Percentiles rank a stretch among this genome's conserved stretches.
phyloP scores from a whole-genome alignment of 148 eudicot species.

The Rhododendron ferrugineum region DNA sequence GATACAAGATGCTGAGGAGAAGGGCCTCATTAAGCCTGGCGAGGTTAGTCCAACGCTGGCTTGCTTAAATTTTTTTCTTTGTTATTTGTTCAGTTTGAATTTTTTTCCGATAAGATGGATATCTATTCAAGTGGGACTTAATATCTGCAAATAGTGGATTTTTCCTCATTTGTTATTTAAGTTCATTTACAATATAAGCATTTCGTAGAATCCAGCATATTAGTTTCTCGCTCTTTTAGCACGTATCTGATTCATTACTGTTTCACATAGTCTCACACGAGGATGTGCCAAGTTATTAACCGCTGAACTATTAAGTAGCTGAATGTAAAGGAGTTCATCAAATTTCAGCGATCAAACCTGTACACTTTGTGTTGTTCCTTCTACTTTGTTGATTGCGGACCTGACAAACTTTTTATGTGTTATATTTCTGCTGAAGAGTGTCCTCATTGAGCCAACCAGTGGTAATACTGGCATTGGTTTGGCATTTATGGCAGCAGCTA shows the following conservation, averaged over 20 bases:
- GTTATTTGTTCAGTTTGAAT: background rate
- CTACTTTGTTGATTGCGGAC: background rate
- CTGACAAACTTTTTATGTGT: background rate
- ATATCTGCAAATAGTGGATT: background rate
- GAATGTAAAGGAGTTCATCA: background rate
- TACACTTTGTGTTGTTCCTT: background rate
- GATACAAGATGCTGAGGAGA: conserved; percentile 86
- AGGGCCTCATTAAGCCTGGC: conserved; percentile 71
- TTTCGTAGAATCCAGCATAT: background rate
- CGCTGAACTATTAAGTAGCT: background rate
- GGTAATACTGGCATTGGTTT: conserved; percentile 93
- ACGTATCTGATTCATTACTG: background rate
- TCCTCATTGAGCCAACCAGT: conserved; percentile 72
- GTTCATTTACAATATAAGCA: background rate
- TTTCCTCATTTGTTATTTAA: background rate
- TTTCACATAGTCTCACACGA: background rate
- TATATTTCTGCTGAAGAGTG: conserved; percentile 36
- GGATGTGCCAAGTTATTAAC: background rate
- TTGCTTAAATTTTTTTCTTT: background rate
- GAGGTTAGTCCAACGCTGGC: conserved; percentile 40
- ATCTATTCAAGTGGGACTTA: background rate
- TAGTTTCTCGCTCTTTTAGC: background rate
- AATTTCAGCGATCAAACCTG: background rate
- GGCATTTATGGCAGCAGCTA: conserved; percentile 82
- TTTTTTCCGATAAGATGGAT: background rate